A percentile compares a stretch with the other conserved stretches of the same genome.
Conservation (phyloP, 805 yeast genomes). For the Lipomyces kockii region DNA sequence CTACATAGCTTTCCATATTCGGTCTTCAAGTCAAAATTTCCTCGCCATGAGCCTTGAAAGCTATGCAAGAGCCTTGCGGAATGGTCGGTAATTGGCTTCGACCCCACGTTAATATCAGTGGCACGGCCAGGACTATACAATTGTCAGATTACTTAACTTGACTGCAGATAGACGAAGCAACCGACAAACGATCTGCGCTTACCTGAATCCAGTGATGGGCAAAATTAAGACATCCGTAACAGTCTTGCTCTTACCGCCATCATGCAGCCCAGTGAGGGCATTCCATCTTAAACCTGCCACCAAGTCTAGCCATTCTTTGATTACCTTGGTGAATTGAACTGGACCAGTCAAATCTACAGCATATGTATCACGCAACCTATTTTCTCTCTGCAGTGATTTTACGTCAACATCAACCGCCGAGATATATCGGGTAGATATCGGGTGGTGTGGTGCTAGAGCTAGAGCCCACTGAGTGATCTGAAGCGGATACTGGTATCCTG, state of each 20-base stretch:
- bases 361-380: neutral
- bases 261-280: slow-evolving; percentile 5
- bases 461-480: slow-evolving; percentile 9
- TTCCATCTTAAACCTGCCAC: slow-evolving; percentile 7
- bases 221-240: neutral
- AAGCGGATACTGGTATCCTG: slow-evolving; percentile 7
- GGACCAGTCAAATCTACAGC: slow-evolving; percentile 12
- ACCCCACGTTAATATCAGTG: neutral
- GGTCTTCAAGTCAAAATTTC: neutral
- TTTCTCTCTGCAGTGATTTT: neutral
- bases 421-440: neutral
- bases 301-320: slow-evolving; percentile 6
- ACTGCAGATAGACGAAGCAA: too few species aligned
- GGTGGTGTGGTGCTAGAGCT: slow-evolving; percentile 11
- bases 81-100: slow-evolving; percentile 6
- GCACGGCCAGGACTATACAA: slow-evolving; percentile 2
- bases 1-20: slow-evolving; percentile 3
- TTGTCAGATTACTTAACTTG: neutral
- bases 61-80: slow-evolving; percentile 3
- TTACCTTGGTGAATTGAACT: slow-evolving; percentile 5
- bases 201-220: slow-evolving; percentile 9
- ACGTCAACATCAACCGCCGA: neutral
- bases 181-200: neutral
- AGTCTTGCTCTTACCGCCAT: slow-evolving; percentile 11
- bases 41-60: slow-evolving; percentile 11